A percentile compares a stretch with the other conserved stretches of the same genome.
phyloP scores from a whole-genome alignment of 768 basidiomycete species.

The Suillus alpinus region DNA sequence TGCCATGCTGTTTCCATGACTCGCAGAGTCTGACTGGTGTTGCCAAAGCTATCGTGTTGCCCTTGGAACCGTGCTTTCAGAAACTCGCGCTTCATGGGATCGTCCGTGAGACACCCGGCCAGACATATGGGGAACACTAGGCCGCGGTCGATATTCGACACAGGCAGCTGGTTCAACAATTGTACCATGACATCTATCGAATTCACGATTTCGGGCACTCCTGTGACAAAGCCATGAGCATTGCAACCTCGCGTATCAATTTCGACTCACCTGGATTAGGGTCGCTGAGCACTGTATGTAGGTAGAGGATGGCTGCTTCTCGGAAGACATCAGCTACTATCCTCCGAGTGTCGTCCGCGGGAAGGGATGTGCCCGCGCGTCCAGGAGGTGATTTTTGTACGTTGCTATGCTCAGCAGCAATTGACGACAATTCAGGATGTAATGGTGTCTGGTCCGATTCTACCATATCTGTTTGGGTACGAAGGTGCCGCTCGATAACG shows the following conservation, averaged over 20 bases:
- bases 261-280: conserved; percentile 59
- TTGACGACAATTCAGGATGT: conserved; percentile 38
- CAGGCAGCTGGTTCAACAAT: conserved; percentile 49
- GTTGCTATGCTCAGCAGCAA: conserved; percentile 12
- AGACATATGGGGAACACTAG: conserved; percentile 74
- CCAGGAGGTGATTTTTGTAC: conserved; percentile 16
- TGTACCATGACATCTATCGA: conserved; percentile 56
- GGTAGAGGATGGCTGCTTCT: conserved; percentile 63
- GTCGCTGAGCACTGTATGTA: conserved; percentile 70
- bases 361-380: conserved; percentile 27
- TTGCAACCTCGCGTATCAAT: background rate
- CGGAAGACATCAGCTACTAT: conserved; percentile 57
- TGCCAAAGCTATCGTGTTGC: conserved; percentile 58
- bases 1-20: conserved; percentile 73
- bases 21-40: conserved; percentile 52
- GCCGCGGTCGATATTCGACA: conserved; percentile 62
- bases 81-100: conserved; percentile 53
- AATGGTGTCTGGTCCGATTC: conserved; percentile 35
- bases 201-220: conserved; percentile 66
- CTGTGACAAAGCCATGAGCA: conserved; percentile 34
- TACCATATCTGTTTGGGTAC: conserved; percentile 36
- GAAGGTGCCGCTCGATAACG: conserved; percentile 64
- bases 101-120: conserved; percentile 71
- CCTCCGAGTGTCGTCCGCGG: conserved; percentile 44
- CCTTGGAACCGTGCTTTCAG: conserved; percentile 54